Percentiles rank a stretch among this genome's conserved stretches.
Conservation (phyloP, 768 basidiomycete genomes). For the Boletellus ananas region DNA sequence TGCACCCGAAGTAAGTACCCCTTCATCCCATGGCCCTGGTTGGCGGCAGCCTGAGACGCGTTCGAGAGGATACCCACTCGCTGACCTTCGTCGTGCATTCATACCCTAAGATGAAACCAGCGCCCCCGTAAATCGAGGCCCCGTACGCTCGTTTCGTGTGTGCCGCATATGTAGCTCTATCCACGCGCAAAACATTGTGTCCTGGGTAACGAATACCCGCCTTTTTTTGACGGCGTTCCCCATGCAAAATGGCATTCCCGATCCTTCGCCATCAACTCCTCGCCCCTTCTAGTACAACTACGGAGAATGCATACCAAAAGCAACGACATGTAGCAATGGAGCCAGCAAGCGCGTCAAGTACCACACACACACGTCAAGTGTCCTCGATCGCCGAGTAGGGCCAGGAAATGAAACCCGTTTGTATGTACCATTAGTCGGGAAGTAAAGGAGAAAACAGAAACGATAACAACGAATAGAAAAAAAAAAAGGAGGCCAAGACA, state of each 20-base stretch:
- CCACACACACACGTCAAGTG: constrained; percentile 20
- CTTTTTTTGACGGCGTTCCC: constrained; percentile 7
- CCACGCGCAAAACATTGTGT: too few relatives aligned
- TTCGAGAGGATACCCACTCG: too few relatives aligned
- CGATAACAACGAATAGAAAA: constrained; percentile 17
- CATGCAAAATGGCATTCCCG: constrained; percentile 9
- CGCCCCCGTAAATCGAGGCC: too few relatives aligned
- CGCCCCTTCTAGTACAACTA: constrained; percentile 16
- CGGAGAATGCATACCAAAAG: constrained; percentile 8
- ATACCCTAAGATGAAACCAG: too few relatives aligned
- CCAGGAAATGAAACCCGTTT: constrained; percentile 6
- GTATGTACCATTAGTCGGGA: constrained; percentile 11
- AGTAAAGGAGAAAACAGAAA: constrained; percentile 6
- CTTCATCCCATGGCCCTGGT: too few relatives aligned
- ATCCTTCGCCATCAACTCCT: constrained; percentile 4
- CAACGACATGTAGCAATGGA: constrained; percentile 7
- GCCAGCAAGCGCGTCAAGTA: constrained; percentile 12
- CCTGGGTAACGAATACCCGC: neutral
- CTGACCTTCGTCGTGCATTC: too few relatives aligned
- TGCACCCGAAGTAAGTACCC: too few relatives aligned
- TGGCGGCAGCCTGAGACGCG: too few relatives aligned
- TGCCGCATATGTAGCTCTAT: too few relatives aligned
- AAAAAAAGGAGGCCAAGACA: constrained; percentile 10
- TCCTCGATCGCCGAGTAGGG: constrained; percentile 11
- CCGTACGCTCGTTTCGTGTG: too few relatives aligned